Base-by-base conservation (phyloP, 148 eudicot species). In the Fagopyrum tataricum region DNA sequence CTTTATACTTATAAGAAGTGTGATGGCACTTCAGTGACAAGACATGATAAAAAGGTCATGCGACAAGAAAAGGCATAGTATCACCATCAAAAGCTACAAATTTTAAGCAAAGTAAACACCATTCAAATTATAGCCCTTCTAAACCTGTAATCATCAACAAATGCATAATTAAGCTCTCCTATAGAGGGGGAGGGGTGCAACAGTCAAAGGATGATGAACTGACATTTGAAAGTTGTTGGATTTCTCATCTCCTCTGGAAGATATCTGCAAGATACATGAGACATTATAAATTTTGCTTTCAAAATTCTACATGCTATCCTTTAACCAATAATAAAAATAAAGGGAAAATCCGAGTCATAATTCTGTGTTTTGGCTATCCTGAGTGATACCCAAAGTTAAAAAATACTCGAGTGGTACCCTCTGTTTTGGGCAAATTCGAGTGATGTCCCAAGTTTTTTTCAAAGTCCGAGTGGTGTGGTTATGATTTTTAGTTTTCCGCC, bases 221-320 rank as follows among this genome's bases (percentile, higher is more conserved):
- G 52, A 96, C 99, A 92, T 83, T 90, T 96, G 78, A 96, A 96
- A 58, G 96, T 86, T 21, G 83, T 76, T n/a, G 99, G 96, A 78
- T 96, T 84, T 80, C 97, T 89, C 97, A 96, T 92, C 96, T 96
- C 99, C 83, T 92, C 91, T 12, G 99, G 99, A 46, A 96, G 82
- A 82, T 90, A 89, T 76, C 99, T 92, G 90, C 80, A 76, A 81
- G 79, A 72, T 59, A 70, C 47, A 64, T 62, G 9, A 64, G 9
- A 73, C 47, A 74, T 58, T 59, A 59, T 59, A 23, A 59, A 23
- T 24, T 8, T 59, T 24, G 17, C 15, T 39, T 59, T 58, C 76
- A 71, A 47, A 64, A 20, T 18, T 70, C 48, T 70, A 43, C 37
- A 42, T 70, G n/a, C 72, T 70, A 26, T 44, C 13, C 46, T 44